A percentile compares a stretch with the other conserved stretches of the same genome.
Conservation (phyloP, 177 flowering plant genomes). For the Telopea speciosissima region DNA sequence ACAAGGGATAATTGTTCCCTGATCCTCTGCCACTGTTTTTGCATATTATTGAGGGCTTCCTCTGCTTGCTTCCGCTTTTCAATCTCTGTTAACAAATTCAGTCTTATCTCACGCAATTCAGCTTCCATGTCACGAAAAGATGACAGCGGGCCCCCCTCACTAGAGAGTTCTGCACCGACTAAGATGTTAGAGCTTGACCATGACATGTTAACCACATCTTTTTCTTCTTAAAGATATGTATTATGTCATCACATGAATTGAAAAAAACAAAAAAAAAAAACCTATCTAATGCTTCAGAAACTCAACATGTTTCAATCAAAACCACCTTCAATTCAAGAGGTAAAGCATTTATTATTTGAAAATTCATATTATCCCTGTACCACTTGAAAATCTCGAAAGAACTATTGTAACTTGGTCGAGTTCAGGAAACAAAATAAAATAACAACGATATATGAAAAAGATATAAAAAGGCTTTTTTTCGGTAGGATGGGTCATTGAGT, state of each 20-base stretch:
- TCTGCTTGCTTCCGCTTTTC: slow-evolving; percentile 86
- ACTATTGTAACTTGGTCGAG: not conserved
- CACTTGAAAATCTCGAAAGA: not conserved
- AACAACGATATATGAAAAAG: no score
- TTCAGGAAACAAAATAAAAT: not conserved
- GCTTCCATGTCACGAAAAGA: slow-evolving; percentile 41
- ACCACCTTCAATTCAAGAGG: no score
- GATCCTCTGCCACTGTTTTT: slow-evolving; percentile 55
- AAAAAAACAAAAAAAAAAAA: no score
- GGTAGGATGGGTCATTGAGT: not conserved
- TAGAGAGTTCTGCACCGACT: slow-evolving; percentile 53
- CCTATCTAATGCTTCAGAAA: not conserved
- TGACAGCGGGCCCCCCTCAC: slow-evolving; percentile 45
- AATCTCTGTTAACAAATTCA: slow-evolving; percentile 64
- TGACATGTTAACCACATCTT: not conserved
- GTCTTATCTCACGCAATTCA: slow-evolving; percentile 63
- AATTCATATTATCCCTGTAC: not conserved
- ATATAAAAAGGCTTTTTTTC: no score
- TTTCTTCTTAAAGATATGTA: no score
- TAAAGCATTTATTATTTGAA: no score
- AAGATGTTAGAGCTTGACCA: slow-evolving; percentile 3
- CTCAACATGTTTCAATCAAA: not conserved
- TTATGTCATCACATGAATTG: not conserved
- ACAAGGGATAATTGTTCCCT: slow-evolving; percentile 42
- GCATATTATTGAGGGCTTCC: slow-evolving; percentile 47